Evolutionary conservation across 192 early-diverging fungal genomes (phyloP).

Genomic region (Haplosporangium gracile): DNA sequence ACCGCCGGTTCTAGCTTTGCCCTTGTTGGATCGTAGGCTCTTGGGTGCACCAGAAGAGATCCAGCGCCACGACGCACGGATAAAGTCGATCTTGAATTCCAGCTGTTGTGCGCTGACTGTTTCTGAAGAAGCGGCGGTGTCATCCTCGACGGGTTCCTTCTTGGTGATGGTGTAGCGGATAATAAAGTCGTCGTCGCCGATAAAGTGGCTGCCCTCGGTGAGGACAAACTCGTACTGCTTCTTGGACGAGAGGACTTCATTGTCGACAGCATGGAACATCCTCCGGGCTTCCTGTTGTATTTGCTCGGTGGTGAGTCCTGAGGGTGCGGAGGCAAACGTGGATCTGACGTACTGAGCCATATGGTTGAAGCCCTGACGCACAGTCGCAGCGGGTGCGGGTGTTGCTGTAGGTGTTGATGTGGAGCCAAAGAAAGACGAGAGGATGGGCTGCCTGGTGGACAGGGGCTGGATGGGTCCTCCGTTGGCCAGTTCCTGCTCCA

Average conservation of each 20-base stretch:
- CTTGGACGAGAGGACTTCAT: constrained; percentile 24
- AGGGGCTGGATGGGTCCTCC: constrained; percentile 28
- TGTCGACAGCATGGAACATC: constrained; percentile 23
- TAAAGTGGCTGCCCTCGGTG: constrained; percentile 26
- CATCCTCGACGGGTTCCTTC: background rate
- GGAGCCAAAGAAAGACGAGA: background rate
- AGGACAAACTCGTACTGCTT: constrained; percentile 42
- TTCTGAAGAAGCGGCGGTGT: background rate
- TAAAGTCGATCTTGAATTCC: constrained; percentile 35
- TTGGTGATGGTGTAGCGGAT: constrained; percentile 32
- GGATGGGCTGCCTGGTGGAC: constrained; percentile 6
- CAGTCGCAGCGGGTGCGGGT: background rate
- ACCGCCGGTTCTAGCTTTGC: background rate
- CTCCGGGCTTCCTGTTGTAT: constrained; percentile 25
- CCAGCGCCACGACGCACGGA: constrained; percentile 47
- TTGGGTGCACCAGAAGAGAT: constrained; percentile 26
- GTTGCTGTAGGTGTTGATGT: background rate
- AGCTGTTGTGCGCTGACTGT: background rate
- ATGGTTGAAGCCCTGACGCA: constrained; percentile 15
- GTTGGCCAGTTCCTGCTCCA: constrained; percentile 24
- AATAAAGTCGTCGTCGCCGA: constrained; percentile 45
- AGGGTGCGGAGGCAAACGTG: constrained; percentile 10
- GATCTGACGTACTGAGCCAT: constrained; percentile 32
- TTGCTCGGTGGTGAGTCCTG: constrained; percentile 16
- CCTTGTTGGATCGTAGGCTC: background rate